Evolutionary conservation across 345 rosid genomes (phyloP).

Genomic region (Heritiera littoralis): DNA sequence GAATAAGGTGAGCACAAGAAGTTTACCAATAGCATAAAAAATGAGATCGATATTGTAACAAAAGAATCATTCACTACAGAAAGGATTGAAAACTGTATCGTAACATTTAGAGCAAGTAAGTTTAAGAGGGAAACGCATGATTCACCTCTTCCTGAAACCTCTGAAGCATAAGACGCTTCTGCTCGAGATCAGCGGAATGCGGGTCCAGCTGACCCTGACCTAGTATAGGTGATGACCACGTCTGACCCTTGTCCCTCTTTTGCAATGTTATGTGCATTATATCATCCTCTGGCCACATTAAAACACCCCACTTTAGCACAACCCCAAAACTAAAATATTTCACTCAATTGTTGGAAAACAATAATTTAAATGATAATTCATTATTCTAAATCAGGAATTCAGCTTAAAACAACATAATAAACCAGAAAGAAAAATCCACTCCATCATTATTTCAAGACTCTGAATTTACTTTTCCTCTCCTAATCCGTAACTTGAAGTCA

Average conservation of each 20-base stretch:
- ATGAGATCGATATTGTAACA: background rate
- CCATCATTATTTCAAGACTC: background rate
- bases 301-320: slow-evolving; percentile 12
- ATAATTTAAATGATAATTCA: background rate
- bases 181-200: slow-evolving; percentile 65
- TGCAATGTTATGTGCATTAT: slow-evolving; percentile 81
- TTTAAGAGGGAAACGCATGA: background rate
- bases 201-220: slow-evolving; percentile 86
- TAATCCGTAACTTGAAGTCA: background rate
- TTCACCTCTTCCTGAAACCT: slow-evolving; percentile 96
- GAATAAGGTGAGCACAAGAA: background rate
- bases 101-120: background rate
- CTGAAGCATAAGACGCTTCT: slow-evolving; percentile 92
- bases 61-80: background rate
- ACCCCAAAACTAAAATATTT: background rate
- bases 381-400: background rate
- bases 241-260: slow-evolving; percentile 91
- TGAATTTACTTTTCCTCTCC: background rate
- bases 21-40: background rate
- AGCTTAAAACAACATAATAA: background rate
- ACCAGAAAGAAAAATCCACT: background rate
- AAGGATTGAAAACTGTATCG: background rate
- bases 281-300: slow-evolving; percentile 62
- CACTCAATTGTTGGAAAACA: background rate
- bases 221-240: slow-evolving; percentile 80